These are phyloP conservation scores for Rhodomyrtus tomentosa DNA, from an alignment of 345 rosid species.

Conservation along the genomic window DNA sequence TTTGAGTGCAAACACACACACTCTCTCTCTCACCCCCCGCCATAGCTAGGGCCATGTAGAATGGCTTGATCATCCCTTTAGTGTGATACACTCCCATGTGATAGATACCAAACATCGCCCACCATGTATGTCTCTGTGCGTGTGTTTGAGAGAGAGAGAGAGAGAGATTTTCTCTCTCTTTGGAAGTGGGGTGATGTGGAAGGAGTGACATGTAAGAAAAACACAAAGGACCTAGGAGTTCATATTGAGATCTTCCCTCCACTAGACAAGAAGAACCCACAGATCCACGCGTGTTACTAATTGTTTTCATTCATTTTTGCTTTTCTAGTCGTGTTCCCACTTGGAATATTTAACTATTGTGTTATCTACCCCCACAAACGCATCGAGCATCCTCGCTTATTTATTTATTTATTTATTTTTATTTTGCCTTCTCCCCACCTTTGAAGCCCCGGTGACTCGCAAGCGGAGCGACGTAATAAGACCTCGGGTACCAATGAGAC, in stretches of 20 bases:
- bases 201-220: neutral
- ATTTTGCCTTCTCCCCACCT: neutral
- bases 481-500: neutral
- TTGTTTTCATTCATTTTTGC: constrained; percentile 1
- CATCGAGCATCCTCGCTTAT: neutral
- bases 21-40: neutral
- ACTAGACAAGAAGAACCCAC: constrained; percentile 5
- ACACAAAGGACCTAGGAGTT: neutral
- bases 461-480: neutral
- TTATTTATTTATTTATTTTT: too few species aligned
- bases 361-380: neutral
- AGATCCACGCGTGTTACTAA: constrained; percentile 6
- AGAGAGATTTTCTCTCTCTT: neutral
- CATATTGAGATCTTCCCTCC: neutral
- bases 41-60: neutral
- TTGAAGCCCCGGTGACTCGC: neutral
- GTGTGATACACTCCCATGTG: neutral
- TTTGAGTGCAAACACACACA: neutral
- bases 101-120: neutral
- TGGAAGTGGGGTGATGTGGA: neutral
- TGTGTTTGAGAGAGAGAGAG: neutral
- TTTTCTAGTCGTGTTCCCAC: constrained; percentile 4
- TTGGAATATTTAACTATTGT: neutral
- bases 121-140: neutral
- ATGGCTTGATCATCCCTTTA: neutral